phyloP scores from a whole-genome alignment of 352 stramenopile genomes.

The Phytopythium vexans region DNA sequence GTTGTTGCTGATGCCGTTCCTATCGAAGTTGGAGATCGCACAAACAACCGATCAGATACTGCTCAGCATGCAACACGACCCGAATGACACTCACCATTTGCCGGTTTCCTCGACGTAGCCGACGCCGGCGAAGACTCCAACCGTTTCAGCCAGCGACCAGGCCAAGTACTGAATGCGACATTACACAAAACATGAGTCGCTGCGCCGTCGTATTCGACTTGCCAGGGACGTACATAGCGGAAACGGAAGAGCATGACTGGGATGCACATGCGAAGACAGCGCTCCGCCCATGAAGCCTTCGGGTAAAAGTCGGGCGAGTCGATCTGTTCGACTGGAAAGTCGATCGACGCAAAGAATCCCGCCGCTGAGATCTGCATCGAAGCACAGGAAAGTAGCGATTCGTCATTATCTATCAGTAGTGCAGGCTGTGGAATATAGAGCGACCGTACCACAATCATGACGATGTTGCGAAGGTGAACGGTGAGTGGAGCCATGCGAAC shows the following conservation, averaged over 20 bases:
- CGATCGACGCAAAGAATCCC: slow-evolving; percentile 70
- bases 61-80: not conserved
- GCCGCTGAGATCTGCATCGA: slow-evolving; percentile 47
- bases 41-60: slow-evolving; percentile 1
- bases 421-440: too few relatives aligned
- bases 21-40: slow-evolving; percentile 8
- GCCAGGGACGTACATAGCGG: slow-evolving; percentile 56
- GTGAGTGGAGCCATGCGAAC: slow-evolving; percentile 54
- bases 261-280: slow-evolving; percentile 72
- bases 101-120: slow-evolving; percentile 74
- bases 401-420: too few relatives aligned
- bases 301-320: slow-evolving; percentile 74
- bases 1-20: slow-evolving; percentile 87
- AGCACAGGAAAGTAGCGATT: not conserved
- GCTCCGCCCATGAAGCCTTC: slow-evolving; percentile 48
- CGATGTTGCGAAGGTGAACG: slow-evolving; percentile 73
- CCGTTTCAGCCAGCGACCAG: slow-evolving; percentile 80
- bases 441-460: slow-evolving; percentile 58
- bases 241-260: slow-evolving; percentile 80
- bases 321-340: slow-evolving; percentile 78
- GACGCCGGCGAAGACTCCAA: slow-evolving; percentile 69
- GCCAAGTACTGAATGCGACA: slow-evolving; percentile 65
- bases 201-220: too few relatives aligned
- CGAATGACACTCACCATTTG: slow-evolving; percentile 54
- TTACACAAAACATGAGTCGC: not conserved